Evolutionary conservation across 1,139 yeast genomes (phyloP).

Genomic region (Pichia sp.): DNA sequence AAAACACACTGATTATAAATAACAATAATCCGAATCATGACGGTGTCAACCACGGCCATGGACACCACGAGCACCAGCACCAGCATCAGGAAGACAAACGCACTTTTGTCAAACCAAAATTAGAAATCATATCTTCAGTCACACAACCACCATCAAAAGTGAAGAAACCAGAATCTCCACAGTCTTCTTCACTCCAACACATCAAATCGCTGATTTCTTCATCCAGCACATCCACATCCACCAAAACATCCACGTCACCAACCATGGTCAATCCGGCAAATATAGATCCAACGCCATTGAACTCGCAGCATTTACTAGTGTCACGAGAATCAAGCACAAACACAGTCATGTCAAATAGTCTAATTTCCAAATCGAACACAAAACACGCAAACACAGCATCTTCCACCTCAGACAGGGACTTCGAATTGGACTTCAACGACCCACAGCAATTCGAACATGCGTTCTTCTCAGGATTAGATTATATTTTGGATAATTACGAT

Average conservation of each 20-base stretch:
- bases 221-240: neutral
- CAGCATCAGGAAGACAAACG: neutral
- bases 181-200: neutral
- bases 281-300: constrained; percentile 1
- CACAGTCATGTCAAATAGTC: neutral
- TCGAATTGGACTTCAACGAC: constrained; percentile 22
- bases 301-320: neutral
- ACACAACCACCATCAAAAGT: neutral
- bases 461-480: constrained; percentile 32
- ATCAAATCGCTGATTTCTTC: neutral
- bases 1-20: neutral
- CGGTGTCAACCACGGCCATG: neutral
- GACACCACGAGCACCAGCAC: neutral
- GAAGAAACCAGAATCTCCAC: neutral
- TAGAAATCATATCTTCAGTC: neutral
- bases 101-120: neutral
- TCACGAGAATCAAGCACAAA: constrained; percentile 5
- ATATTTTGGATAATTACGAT: constrained; percentile 23
- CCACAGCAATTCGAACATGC: constrained; percentile 31
- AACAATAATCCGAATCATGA: neutral
- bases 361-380: neutral
- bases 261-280: neutral
- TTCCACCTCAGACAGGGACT: constrained; percentile 5
- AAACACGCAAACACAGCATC: constrained; percentile 1
- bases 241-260: neutral